These are phyloP conservation scores for Fraxinus cuspidata DNA, from an alignment of 257 asterid species.

Conservation along the genomic window DNA sequence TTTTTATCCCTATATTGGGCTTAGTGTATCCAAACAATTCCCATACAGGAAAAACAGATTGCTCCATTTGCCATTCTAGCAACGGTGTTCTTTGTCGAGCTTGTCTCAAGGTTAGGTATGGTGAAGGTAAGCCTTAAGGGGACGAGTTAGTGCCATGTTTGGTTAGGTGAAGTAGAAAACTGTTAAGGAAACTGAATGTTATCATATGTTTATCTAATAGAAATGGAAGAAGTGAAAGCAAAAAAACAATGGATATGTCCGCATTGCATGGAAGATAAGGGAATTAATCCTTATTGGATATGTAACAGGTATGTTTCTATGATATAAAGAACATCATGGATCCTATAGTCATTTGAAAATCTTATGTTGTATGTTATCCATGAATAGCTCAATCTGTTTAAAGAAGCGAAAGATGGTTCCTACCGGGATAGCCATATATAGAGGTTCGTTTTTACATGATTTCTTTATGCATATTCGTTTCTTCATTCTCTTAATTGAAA, in stretches of 20 bases:
- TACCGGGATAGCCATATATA: slow-evolving; percentile 71
- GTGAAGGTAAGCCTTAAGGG: slow-evolving; percentile 69
- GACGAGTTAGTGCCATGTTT: not conserved
- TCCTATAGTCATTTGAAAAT: slow-evolving; percentile 2
- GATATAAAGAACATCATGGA: not conserved
- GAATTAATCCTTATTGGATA: slow-evolving; percentile 77
- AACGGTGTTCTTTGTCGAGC: slow-evolving; percentile 78
- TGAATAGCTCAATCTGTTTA: slow-evolving; percentile 71
- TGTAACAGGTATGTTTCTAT: slow-evolving; percentile 66
- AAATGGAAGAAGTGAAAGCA: slow-evolving; percentile 71
- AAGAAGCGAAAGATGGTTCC: slow-evolving; percentile 77
- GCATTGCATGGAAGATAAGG: slow-evolving; percentile 71
- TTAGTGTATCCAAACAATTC: not conserved
- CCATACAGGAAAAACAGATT: slow-evolving; percentile 79
- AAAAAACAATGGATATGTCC: slow-evolving; percentile 75
- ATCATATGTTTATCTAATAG: slow-evolving; percentile 33
- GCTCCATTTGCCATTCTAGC: slow-evolving; percentile 76
- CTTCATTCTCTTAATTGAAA: not conserved
- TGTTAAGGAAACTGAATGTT: slow-evolving; percentile 4
- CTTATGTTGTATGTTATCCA: slow-evolving; percentile 11
- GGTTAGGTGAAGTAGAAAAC: not conserved
- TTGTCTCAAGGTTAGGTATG: slow-evolving; percentile 79
- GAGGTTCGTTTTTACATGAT: slow-evolving; percentile 48
- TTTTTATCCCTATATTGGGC: not conserved
- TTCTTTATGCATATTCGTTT: not conserved